Conservation (phyloP, 2,329 filamentous ascomycete genomes). For the Talaromyces sp. region DNA sequence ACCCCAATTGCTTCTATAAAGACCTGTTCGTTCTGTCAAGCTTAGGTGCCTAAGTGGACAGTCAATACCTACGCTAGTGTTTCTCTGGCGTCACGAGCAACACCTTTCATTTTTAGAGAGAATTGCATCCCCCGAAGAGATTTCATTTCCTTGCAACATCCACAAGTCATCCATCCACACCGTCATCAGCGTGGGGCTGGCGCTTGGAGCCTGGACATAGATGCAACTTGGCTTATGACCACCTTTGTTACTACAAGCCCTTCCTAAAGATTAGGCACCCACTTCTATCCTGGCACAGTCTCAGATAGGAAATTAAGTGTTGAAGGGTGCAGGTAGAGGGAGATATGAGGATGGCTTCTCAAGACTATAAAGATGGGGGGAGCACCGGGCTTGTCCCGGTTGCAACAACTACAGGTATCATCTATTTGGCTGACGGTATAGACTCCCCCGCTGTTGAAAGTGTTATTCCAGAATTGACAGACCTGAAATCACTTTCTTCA, state of each 20-base stretch:
- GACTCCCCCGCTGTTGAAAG: conserved; percentile 27
- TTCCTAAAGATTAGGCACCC: not conserved
- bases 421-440: conserved; percentile 10
- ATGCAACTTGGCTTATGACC: conserved; percentile 5
- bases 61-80: not conserved
- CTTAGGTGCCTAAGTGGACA: not conserved
- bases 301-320: not conserved
- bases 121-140: too few relatives aligned
- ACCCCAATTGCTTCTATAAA: not conserved
- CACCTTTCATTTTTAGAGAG: not conserved
- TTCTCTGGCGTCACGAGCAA: not conserved
- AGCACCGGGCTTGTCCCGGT: conserved; percentile 3
- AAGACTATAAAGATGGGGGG: conserved; percentile 12
- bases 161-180: not conserved
- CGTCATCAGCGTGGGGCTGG: conserved; percentile 4
- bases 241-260: not conserved
- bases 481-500: conserved; percentile 23
- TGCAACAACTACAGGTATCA: conserved; percentile 1
- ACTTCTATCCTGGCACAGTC: not conserved
- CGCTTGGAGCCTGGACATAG: conserved; percentile 5
- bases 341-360: conserved; percentile 11
- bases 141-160: not conserved
- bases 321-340: not conserved
- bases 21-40: not conserved
- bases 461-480: conserved; percentile 26